phyloP scores from a whole-genome alignment of 345 rosid genomes.

The Melaleuca alternifolia region DNA sequence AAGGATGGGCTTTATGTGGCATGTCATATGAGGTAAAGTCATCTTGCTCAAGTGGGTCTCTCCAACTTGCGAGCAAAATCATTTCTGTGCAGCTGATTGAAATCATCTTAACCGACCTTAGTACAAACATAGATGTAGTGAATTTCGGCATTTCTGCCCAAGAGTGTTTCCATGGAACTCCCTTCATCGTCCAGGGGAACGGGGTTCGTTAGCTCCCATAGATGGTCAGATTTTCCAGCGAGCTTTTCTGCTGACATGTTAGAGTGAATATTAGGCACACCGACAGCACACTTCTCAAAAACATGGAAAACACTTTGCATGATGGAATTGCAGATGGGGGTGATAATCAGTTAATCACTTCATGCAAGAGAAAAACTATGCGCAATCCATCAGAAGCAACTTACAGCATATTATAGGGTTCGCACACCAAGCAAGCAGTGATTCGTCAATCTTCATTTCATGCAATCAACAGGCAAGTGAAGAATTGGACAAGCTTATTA shows the following conservation, averaged over 20 bases:
- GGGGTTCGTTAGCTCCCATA: constrained; percentile 50
- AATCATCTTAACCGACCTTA: constrained; percentile 8
- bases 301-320: not conserved
- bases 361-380: not conserved
- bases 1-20: not conserved
- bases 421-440: not conserved
- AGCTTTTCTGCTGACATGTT: not conserved
- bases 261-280: not conserved
- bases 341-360: not conserved
- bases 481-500: not conserved
- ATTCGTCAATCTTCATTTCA: not conserved
- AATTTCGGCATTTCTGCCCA: constrained; percentile 63
- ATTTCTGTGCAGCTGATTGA: not conserved
- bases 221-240: constrained; percentile 29
- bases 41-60: not conserved
- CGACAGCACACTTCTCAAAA: not conserved
- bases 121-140: constrained; percentile 43
- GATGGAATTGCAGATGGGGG: not conserved
- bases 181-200: constrained; percentile 50
- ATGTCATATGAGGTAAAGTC: not conserved
- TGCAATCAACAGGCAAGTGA: not conserved
- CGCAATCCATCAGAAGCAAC: not conserved
- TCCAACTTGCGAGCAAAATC: not conserved
- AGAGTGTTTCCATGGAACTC: constrained; percentile 40
- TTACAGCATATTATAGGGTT: not conserved